These are phyloP conservation scores for Lasiosphaeria ovina DNA, from an alignment of 495 filamentous ascomycete species.

Conservation along the genomic window DNA sequence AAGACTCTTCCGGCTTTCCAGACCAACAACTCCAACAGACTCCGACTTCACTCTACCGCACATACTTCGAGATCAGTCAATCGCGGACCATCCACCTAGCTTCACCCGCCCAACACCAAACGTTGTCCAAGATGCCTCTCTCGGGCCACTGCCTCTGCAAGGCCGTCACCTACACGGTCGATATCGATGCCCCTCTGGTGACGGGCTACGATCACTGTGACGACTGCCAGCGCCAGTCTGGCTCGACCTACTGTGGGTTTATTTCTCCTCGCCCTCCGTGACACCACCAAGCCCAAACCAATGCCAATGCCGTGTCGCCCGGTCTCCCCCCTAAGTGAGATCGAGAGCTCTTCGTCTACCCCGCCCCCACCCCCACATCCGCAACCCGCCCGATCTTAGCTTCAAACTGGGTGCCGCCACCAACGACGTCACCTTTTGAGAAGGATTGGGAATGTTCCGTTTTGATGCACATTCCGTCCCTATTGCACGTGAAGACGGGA, in stretches of 20 bases:
- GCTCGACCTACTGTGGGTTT: constrained; percentile 63
- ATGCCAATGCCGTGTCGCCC: constrained; percentile 1
- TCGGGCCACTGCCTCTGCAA: constrained; percentile 70
- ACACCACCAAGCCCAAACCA: not conserved
- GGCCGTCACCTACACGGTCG: constrained; percentile 61
- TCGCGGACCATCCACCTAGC: not conserved
- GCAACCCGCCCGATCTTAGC: not conserved
- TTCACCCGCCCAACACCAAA: not conserved
- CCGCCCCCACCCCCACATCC: not conserved
- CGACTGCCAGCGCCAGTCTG: constrained; percentile 68
- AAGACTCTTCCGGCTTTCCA: too few relatives aligned
- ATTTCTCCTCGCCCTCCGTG: not conserved
- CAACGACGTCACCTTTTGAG: too few relatives aligned
- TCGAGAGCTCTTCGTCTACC: not conserved
- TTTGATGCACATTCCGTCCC: too few relatives aligned
- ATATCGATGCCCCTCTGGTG: constrained; percentile 52
- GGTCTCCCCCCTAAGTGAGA: not conserved
- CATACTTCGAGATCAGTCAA: too few relatives aligned
- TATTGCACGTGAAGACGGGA: too few relatives aligned
- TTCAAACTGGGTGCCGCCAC: too few relatives aligned
- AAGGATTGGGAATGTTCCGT: too few relatives aligned
- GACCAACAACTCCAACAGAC: not conserved
- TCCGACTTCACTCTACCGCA: not conserved
- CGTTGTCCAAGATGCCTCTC: constrained; percentile 54
- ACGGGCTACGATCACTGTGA: constrained; percentile 70